Percentiles rank a stretch among this genome's conserved stretches.
These are phyloP conservation scores for Suillus plorans DNA, from an alignment of 768 basidiomycete genomes.

Conservation along the genomic window DNA sequence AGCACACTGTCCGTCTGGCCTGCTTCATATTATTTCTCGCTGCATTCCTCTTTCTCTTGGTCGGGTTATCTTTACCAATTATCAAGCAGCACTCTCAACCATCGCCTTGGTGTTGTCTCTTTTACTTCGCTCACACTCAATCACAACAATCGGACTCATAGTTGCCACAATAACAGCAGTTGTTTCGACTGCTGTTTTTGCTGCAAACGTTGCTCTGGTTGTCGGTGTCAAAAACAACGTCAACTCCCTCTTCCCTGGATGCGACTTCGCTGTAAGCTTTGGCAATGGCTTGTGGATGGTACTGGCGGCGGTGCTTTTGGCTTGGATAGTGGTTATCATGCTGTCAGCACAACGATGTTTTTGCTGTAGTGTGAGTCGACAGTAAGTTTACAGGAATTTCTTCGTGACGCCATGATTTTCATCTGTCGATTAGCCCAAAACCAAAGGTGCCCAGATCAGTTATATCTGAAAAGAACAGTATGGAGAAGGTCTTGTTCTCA, in stretches of 20 bases:
- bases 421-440: neutral
- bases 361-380: conserved; percentile 60
- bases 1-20: conserved; percentile 47
- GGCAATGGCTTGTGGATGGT: conserved; percentile 79
- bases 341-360: conserved; percentile 64
- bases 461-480: neutral
- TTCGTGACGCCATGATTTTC: neutral
- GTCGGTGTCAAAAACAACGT: conserved; percentile 49
- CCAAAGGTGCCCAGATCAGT: neutral
- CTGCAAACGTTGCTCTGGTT: conserved; percentile 62
- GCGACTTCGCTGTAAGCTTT: conserved; percentile 47
- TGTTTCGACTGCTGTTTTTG: conserved; percentile 54
- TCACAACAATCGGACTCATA: conserved; percentile 60
- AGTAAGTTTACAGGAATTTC: conserved; percentile 22
- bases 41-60: conserved; percentile 73
- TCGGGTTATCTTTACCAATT: conserved; percentile 74
- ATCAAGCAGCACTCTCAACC: conserved; percentile 61
- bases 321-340: conserved; percentile 62
- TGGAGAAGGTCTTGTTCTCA: neutral
- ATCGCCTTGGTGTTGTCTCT: conserved; percentile 51
- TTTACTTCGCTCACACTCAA: conserved; percentile 55
- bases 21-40: conserved; percentile 51
- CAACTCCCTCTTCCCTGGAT: conserved; percentile 32
- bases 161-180: conserved; percentile 58
- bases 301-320: conserved; percentile 50